Conservation (phyloP, 306 rosid species). For the Sophora flavescens region DNA sequence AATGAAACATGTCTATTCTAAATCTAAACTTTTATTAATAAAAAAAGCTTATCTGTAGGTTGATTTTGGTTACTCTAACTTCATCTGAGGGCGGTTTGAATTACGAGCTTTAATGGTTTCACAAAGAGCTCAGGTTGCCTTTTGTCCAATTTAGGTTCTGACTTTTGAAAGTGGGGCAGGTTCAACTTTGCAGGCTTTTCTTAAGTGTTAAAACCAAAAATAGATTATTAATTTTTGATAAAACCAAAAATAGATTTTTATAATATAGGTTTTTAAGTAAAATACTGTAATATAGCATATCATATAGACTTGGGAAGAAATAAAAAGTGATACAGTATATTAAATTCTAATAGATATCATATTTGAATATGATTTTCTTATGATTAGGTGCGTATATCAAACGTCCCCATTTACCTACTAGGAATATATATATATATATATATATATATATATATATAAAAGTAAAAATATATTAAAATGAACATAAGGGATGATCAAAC, state of each 20-base stretch:
- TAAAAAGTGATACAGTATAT: constrained; percentile 2
- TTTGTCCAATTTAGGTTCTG: constrained; percentile 20
- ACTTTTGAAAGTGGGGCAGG: background rate
- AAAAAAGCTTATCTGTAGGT: background rate
- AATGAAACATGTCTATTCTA: too few species aligned
- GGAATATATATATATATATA: background rate
- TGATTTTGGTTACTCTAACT: background rate
- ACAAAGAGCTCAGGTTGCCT: too few species aligned
- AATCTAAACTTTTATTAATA: too few species aligned
- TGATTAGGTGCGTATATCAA: constrained; percentile 39
- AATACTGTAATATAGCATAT: background rate
- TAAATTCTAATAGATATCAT: background rate
- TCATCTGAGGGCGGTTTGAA: background rate
- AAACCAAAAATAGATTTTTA: background rate
- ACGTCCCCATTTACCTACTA: background rate
- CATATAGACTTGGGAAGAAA: background rate
- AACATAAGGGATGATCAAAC: too few species aligned
- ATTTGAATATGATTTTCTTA: background rate
- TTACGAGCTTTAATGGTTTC: background rate
- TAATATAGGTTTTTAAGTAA: background rate
- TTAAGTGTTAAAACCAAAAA: constrained; percentile 2
- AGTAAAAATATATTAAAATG: too few species aligned
- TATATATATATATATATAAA: too few species aligned
- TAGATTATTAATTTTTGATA: too few species aligned
- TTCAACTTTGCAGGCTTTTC: constrained; percentile 4